These are phyloP conservation scores for Phaeosphaeriaceae sp. DNA, from an alignment of 2,329 filamentous ascomycete species.

Conservation along the genomic window DNA sequence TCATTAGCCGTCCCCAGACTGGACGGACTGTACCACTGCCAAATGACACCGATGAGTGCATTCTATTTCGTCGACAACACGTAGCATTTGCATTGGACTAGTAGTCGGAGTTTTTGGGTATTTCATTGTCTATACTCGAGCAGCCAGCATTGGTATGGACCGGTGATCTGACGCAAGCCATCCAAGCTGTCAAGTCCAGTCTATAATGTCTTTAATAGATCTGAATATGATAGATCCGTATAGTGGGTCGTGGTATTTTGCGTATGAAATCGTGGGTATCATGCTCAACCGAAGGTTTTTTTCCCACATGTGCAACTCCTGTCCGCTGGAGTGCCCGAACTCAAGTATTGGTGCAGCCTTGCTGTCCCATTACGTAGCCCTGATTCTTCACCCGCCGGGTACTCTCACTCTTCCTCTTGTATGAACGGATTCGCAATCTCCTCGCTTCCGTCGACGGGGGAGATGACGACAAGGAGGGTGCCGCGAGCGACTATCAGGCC, in stretches of 20 bases:
- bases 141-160: not conserved
- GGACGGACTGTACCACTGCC: not conserved
- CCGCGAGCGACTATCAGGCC: constrained; percentile 88
- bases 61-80: not conserved
- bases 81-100: no score
- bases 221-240: not conserved
- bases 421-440: constrained; percentile 94
- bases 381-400: not conserved
- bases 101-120: no score
- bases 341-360: not conserved
- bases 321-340: not conserved
- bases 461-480: constrained; percentile 90
- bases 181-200: not conserved
- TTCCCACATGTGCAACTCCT: not conserved
- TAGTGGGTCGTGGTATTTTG: not conserved
- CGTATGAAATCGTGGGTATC: constrained; percentile 9
- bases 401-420: constrained; percentile 62
- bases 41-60: not conserved
- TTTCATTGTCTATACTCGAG: not conserved
- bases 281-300: not conserved
- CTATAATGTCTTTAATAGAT: not conserved
- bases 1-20: not conserved
- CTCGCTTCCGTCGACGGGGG: constrained; percentile 91
- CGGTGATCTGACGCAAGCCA: not conserved
- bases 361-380: not conserved